Evolutionary conservation across 345 rosid species (phyloP).

Genomic region (Aquilaria sinensis): DNA sequence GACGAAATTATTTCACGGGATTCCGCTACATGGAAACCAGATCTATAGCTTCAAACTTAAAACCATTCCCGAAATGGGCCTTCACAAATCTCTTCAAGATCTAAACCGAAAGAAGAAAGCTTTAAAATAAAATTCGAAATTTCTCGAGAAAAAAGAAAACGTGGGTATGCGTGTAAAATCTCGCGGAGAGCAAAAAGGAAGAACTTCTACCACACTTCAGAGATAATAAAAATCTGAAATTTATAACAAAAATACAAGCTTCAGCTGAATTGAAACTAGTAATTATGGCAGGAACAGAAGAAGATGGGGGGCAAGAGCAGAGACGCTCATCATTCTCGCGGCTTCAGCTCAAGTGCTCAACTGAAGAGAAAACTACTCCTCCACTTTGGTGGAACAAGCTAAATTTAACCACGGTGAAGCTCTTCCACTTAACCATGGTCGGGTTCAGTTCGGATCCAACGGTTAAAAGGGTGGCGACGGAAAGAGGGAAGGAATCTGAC

Average conservation of each 20-base stretch:
- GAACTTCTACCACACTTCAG: neutral
- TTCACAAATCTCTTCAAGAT: conserved; percentile 8
- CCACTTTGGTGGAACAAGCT: neutral
- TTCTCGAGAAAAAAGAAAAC: no score
- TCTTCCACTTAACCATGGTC: conserved; percentile 1
- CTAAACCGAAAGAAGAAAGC: conserved; percentile 5
- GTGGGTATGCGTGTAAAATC: no score
- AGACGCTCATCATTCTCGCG: neutral
- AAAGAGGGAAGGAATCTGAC: conserved; percentile 26
- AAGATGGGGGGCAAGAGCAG: neutral
- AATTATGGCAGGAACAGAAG: neutral
- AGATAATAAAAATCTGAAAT: conserved; percentile 12
- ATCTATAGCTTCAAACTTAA: conserved; percentile 7
- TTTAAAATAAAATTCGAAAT: no score
- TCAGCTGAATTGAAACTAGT: neutral
- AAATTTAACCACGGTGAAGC: conserved; percentile 28
- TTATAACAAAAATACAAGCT: conserved; percentile 6
- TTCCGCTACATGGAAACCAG: neutral
- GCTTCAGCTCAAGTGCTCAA: neutral
- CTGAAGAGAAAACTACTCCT: neutral
- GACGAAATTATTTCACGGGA: neutral
- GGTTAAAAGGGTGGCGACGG: conserved; percentile 18
- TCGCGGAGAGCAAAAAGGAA: no score
- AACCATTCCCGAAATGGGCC: neutral
- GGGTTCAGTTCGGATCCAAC: conserved; percentile 21